Evolutionary conservation across 2,329 filamentous ascomycete genomes (phyloP).

Genomic region (Aspergillus ruber): DNA sequence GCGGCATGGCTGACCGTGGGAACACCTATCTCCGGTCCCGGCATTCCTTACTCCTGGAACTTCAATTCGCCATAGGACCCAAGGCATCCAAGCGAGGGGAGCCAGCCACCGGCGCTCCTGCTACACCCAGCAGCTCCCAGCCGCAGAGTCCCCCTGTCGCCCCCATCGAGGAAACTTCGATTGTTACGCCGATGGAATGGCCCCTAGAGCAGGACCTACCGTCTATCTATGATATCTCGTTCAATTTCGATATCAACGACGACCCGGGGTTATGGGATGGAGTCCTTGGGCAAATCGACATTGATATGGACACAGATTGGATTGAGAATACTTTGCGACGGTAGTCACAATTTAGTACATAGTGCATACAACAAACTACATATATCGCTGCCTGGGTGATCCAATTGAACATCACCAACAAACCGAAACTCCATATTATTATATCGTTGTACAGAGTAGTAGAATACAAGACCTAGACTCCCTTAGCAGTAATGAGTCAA

Average conservation of each 20-base stretch:
- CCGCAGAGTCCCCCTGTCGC: slow-evolving; percentile 5
- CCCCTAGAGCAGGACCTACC: slow-evolving; percentile 13
- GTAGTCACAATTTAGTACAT: slow-evolving; percentile 2
- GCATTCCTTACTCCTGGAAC: slow-evolving; percentile 32
- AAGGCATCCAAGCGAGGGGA: slow-evolving; percentile 6
- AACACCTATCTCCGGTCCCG: slow-evolving; percentile 45
- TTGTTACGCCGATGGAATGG: slow-evolving; percentile 12
- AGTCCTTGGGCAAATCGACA: slow-evolving; percentile 33
- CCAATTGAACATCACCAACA: too few species aligned
- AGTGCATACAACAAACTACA: background rate
- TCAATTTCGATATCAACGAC: slow-evolving; percentile 31
- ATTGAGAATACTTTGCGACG: slow-evolving; percentile 25
- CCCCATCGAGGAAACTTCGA: background rate
- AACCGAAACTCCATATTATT: too few species aligned
- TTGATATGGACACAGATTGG: slow-evolving; percentile 39
- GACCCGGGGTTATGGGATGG: slow-evolving; percentile 39
- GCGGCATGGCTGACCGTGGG: slow-evolving; percentile 47
- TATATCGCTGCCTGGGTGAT: background rate
- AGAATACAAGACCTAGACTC: too few species aligned
- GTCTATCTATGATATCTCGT: slow-evolving; percentile 25
- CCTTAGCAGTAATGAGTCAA: too few species aligned
- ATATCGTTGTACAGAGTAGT: too few species aligned
- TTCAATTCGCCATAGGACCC: slow-evolving; percentile 25
- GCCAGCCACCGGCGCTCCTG: slow-evolving; percentile 4
- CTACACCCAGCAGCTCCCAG: slow-evolving; percentile 12